phyloP scores from a whole-genome alignment of 352 stramenopile genomes.

The Pythium vanterpoolii region DNA sequence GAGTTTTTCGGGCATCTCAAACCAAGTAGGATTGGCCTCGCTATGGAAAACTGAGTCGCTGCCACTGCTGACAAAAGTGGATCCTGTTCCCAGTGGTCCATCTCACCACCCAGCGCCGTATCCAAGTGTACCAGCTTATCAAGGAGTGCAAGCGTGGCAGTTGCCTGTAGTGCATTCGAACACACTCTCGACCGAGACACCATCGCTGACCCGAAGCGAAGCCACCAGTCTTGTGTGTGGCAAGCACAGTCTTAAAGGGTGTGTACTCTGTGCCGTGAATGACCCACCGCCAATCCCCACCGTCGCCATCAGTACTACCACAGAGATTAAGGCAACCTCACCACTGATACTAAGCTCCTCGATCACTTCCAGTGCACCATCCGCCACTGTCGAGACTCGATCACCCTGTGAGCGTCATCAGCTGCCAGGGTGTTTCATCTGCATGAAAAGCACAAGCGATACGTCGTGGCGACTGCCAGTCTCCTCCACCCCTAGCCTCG shows the following conservation, averaged over 20 bases:
- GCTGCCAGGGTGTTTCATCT: constrained; percentile 65
- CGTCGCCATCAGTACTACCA: not conserved
- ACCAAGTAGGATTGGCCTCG: not conserved
- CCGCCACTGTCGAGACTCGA: not conserved
- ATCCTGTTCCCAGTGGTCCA: not conserved
- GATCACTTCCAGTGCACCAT: not conserved
- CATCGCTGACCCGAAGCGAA: not conserved
- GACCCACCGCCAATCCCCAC: constrained; percentile 4
- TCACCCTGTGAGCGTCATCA: constrained; percentile 42
- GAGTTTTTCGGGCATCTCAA: not conserved
- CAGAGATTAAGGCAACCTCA: not conserved
- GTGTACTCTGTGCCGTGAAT: constrained; percentile 53
- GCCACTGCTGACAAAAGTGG: not conserved
- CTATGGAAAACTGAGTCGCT: constrained; percentile 11
- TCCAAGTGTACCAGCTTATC: not conserved
- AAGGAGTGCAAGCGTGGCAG: not conserved
- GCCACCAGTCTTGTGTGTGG: constrained; percentile 20
- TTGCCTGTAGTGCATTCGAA: not conserved
- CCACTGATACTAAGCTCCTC: not conserved
- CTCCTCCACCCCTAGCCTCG: not conserved
- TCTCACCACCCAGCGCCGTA: not conserved
- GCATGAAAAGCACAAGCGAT: constrained; percentile 23
- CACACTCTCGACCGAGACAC: not conserved
- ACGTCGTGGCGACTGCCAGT: not conserved
- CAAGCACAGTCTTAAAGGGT: constrained; percentile 63